These are phyloP conservation scores for Pseudomassariella vexata DNA, from an alignment of 2,329 filamentous ascomycete genomes.

Conservation along the genomic window DNA sequence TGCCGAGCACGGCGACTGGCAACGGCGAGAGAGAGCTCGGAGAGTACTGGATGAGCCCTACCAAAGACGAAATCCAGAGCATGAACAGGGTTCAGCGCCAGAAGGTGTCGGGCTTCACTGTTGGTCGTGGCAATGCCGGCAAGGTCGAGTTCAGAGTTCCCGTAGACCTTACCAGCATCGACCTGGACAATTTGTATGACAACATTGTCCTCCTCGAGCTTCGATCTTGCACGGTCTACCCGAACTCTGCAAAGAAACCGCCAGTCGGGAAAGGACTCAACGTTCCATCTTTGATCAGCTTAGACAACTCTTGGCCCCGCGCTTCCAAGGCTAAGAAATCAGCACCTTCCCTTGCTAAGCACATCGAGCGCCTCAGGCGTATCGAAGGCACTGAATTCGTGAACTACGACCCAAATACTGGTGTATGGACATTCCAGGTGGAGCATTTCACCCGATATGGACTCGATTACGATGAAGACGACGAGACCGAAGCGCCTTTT, in stretches of 20 bases:
- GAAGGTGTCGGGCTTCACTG: slow-evolving; percentile 67
- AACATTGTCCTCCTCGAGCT: slow-evolving; percentile 70
- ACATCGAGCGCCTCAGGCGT: slow-evolving; percentile 73
- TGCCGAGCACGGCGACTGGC: slow-evolving; percentile 15
- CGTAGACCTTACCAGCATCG: slow-evolving; percentile 75
- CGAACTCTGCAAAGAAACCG: slow-evolving; percentile 70
- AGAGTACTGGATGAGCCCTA: slow-evolving; percentile 81
- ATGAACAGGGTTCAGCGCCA: slow-evolving; percentile 78
- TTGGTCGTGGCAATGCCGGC: slow-evolving; percentile 79
- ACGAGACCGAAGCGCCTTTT: slow-evolving; percentile 55
- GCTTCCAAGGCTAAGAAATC: slow-evolving; percentile 38
- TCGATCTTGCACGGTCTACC: slow-evolving; percentile 85
- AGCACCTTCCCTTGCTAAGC: slow-evolving; percentile 70
- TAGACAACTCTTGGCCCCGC: slow-evolving; percentile 91
- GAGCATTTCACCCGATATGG: slow-evolving; percentile 96
- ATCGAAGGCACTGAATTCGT: slow-evolving; percentile 79
- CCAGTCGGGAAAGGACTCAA: slow-evolving; percentile 83
- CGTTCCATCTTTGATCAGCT: slow-evolving; percentile 78
- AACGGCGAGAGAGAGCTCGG: slow-evolving; percentile 52
- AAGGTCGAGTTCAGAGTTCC: slow-evolving; percentile 74
- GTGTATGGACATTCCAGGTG: slow-evolving; percentile 88
- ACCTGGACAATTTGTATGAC: slow-evolving; percentile 74
- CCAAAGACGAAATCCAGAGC: slow-evolving; percentile 65
- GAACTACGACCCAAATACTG: slow-evolving; percentile 71
- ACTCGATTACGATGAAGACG: slow-evolving; percentile 70